phyloP scores from a whole-genome alignment of 1,284 basidiomycete genomes.

The Trichosporon inkin region DNA sequence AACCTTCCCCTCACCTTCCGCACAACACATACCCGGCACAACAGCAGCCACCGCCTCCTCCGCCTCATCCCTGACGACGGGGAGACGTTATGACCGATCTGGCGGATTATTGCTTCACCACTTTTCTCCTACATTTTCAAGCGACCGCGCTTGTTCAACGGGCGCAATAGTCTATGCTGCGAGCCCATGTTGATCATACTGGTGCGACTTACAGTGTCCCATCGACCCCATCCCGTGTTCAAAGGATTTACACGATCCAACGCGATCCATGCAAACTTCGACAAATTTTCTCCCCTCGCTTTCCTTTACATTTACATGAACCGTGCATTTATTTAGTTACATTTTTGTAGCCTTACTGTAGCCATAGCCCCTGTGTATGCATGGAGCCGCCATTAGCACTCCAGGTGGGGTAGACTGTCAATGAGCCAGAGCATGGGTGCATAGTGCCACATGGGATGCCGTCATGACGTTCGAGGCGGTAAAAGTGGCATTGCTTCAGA shows the following conservation, averaged over 20 bases:
- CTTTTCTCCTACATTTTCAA: background rate
- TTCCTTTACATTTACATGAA: background rate
- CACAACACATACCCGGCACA: conserved; percentile 3
- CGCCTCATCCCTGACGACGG: conserved; percentile 1
- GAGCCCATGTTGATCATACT: background rate
- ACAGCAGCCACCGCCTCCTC: conserved; percentile 2
- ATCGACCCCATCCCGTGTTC: background rate
- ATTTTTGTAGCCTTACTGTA: conserved; percentile 9
- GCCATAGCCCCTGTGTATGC: conserved; percentile 8
- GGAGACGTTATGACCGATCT: background rate
- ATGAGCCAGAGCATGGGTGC: background rate
- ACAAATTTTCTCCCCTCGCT: background rate
- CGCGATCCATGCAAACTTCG: background rate
- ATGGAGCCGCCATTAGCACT: conserved; percentile 6
- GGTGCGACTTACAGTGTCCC: conserved; percentile 1
- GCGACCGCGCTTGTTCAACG: background rate
- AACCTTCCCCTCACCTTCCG: conserved; percentile 1
- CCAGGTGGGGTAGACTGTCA: background rate
- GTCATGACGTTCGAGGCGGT: background rate
- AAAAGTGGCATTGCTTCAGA: background rate
- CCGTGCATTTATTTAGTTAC: background rate
- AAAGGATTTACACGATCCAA: background rate
- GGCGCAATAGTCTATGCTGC: background rate
- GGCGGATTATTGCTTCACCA: conserved; percentile 1
- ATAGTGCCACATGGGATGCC: background rate